These are phyloP conservation scores for Cyclostephanos invisitatus DNA, from an alignment of 108 stramenopile species.

Conservation along the genomic window DNA sequence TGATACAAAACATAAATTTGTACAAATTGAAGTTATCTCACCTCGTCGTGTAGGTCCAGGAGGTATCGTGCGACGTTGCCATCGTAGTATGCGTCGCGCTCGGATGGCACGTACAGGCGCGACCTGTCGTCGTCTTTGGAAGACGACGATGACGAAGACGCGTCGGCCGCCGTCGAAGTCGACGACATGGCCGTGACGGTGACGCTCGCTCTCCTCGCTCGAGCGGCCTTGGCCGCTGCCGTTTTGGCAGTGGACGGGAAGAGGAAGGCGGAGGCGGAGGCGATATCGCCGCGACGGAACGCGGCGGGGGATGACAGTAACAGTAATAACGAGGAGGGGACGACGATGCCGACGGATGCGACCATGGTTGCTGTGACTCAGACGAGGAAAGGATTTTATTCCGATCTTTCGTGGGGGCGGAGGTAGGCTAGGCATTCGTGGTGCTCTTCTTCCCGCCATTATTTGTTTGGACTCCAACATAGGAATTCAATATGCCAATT, in stretches of 20 bases:
- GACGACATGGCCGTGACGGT: not conserved
- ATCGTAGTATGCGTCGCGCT: conserved; percentile 44
- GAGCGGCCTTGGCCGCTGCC: not conserved
- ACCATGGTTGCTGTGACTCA: not conserved
- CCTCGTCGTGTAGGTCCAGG: conserved; percentile 67
- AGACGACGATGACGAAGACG: conserved; percentile 3
- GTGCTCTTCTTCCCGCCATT: too few relatives aligned
- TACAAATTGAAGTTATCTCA: not conserved
- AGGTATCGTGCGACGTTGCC: conserved; percentile 69
- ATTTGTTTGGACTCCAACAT: too few relatives aligned
- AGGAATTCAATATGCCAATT: too few relatives aligned
- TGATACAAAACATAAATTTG: too few relatives aligned
- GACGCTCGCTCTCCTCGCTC: not conserved
- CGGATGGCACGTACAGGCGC: conserved; percentile 34
- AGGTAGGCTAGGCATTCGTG: too few relatives aligned
- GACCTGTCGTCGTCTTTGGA: conserved; percentile 9
- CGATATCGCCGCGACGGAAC: too few relatives aligned
- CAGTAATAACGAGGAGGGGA: not conserved
- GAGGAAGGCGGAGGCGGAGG: not conserved
- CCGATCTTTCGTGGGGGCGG: not conserved
- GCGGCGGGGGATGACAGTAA: too few relatives aligned
- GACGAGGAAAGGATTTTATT: not conserved
- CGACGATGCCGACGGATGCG: not conserved
- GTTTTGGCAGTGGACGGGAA: not conserved
- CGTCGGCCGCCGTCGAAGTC: not conserved